Evolutionary conservation across 495 filamentous ascomycete species (phyloP).

Genomic region (Penicillium antarcticum): DNA sequence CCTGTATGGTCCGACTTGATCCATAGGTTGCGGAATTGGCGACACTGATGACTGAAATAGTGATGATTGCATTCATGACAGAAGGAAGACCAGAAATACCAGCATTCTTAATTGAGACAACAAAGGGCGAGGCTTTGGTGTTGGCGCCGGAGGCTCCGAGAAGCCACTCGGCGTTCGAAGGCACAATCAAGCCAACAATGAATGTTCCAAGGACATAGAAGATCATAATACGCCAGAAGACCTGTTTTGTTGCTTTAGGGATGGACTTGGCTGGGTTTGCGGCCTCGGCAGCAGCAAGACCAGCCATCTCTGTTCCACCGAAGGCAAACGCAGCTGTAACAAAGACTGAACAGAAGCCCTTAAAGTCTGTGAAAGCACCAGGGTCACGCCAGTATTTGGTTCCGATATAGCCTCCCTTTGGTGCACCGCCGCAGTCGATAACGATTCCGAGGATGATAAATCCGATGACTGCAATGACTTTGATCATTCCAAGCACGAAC

Average conservation of each 20-base stretch:
- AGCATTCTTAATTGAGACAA: slow-evolving; percentile 65
- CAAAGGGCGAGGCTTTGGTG: slow-evolving; percentile 68
- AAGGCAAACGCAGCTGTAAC: slow-evolving; percentile 74
- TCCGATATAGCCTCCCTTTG: slow-evolving; percentile 54
- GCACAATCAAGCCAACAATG: slow-evolving; percentile 72
- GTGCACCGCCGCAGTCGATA: slow-evolving; percentile 65
- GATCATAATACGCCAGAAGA: slow-evolving; percentile 71
- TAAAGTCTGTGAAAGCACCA: slow-evolving; percentile 68
- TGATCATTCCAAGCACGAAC: slow-evolving; percentile 44
- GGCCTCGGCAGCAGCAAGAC: slow-evolving; percentile 70
- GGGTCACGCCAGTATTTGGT: slow-evolving; percentile 64
- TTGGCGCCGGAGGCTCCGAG: slow-evolving; percentile 43
- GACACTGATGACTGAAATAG: slow-evolving; percentile 63
- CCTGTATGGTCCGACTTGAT: slow-evolving; percentile 62
- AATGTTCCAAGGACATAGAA: slow-evolving; percentile 75
- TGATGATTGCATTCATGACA: slow-evolving; percentile 73
- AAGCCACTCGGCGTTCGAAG: slow-evolving; percentile 43
- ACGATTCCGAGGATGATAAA: slow-evolving; percentile 74
- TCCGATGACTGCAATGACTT: slow-evolving; percentile 57
- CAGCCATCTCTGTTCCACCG: slow-evolving; percentile 68
- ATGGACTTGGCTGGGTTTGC: slow-evolving; percentile 61
- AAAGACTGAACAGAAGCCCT: slow-evolving; percentile 70
- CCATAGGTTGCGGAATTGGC: slow-evolving; percentile 63
- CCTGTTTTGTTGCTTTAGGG: slow-evolving; percentile 67
- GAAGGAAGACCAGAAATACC: slow-evolving; percentile 62